phyloP scores from a whole-genome alignment of 2,329 filamentous ascomycete genomes.

The Cercospora sp. region DNA sequence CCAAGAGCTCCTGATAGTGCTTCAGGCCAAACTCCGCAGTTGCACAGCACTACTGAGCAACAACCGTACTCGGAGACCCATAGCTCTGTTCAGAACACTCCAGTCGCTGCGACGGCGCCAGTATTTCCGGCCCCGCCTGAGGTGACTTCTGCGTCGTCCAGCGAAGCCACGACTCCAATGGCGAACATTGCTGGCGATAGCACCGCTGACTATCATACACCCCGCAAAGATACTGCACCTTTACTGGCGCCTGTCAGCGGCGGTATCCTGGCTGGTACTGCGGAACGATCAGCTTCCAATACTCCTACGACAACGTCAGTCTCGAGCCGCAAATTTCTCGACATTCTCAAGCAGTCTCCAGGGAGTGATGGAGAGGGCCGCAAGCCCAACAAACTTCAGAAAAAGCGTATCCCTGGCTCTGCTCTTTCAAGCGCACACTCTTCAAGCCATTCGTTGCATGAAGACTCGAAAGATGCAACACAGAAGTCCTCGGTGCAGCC shows the following conservation, averaged over 20 bases:
- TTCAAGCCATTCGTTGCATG: slow-evolving; percentile 67
- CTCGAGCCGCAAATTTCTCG: slow-evolving; percentile 52
- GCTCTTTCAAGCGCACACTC: slow-evolving; percentile 86
- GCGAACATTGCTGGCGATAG: slow-evolving; percentile 35
- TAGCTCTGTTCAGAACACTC: slow-evolving; percentile 36
- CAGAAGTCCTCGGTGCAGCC: slow-evolving; percentile 35
- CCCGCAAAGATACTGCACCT: slow-evolving; percentile 41
- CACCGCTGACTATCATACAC: slow-evolving; percentile 35
- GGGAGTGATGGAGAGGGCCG: slow-evolving; percentile 54
- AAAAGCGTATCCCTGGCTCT: slow-evolving; percentile 77
- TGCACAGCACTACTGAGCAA: slow-evolving; percentile 20
- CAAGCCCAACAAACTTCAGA: slow-evolving; percentile 86
- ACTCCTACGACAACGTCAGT: slow-evolving; percentile 30
- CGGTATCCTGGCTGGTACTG: slow-evolving; percentile 19
- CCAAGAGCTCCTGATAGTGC: slow-evolving; percentile 38
- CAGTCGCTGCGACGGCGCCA: slow-evolving; percentile 34
- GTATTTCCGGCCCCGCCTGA: slow-evolving; percentile 39
- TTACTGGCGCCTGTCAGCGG: slow-evolving; percentile 35
- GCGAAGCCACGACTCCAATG: slow-evolving; percentile 40
- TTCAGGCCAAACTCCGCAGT: neutral
- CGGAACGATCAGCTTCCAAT: slow-evolving; percentile 33
- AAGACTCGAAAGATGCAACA: slow-evolving; percentile 36
- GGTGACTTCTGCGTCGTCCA: slow-evolving; percentile 44
- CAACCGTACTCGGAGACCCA: slow-evolving; percentile 23
- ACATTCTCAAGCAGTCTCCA: slow-evolving; percentile 70